These are phyloP conservation scores for Thelonectria rubi DNA, from an alignment of 2,329 filamentous ascomycete genomes.

Conservation along the genomic window DNA sequence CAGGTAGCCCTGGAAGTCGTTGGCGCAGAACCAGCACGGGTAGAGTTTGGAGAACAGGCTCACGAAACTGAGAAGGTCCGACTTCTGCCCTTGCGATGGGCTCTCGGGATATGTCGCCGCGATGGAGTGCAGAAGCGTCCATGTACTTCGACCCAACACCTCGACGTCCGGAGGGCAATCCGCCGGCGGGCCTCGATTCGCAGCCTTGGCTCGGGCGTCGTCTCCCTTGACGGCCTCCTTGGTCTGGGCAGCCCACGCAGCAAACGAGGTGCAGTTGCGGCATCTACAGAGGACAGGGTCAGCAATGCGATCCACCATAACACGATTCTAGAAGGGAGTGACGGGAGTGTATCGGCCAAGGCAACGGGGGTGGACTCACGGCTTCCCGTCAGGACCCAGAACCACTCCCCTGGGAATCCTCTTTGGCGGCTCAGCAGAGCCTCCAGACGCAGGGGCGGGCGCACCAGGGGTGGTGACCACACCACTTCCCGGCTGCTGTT, in stretches of 20 bases:
- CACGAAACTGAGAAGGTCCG: constrained; percentile 81
- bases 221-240: constrained; percentile 52
- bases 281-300: constrained; percentile 41
- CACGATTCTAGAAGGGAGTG: constrained; percentile 14
- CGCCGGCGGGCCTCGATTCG: constrained; percentile 52
- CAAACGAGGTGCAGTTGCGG: constrained; percentile 47
- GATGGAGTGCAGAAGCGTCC: constrained; percentile 93
- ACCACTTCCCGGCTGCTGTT: constrained; percentile 34
- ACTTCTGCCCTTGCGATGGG: constrained; percentile 75
- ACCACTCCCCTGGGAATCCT: constrained; percentile 76
- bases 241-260: constrained; percentile 62
- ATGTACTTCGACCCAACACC: constrained; percentile 83
- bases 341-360: not conserved
- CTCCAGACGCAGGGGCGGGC: constrained; percentile 32
- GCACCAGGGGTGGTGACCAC: constrained; percentile 35
- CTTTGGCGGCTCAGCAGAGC: constrained; percentile 52
- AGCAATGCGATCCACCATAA: constrained; percentile 26
- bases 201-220: constrained; percentile 47
- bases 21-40: constrained; percentile 94
- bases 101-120: constrained; percentile 83
- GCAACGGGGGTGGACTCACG: constrained; percentile 62
- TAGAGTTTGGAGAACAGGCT: constrained; percentile 85
- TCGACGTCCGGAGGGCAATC: constrained; percentile 95
- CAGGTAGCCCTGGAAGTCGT: constrained; percentile 89
- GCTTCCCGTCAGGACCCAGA: constrained; percentile 83